Percentiles rank a stretch among this genome's conserved stretches.
Conservation (phyloP, 345 rosid genomes). For the Salix viminalis region DNA sequence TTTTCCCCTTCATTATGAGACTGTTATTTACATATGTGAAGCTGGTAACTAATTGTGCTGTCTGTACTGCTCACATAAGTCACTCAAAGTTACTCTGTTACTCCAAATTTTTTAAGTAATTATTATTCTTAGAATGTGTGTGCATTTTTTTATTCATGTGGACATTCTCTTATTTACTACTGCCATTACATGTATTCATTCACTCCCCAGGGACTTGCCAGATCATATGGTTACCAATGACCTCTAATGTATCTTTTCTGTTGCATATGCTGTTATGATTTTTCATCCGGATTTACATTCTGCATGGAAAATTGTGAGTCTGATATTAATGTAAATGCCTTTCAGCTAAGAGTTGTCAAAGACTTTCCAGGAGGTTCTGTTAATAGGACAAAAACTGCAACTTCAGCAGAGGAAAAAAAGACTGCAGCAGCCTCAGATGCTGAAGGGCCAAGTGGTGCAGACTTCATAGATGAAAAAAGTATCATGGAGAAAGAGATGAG, state of each 20-base stretch:
- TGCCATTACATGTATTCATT: neutral
- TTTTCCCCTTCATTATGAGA: neutral
- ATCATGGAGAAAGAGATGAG: slow-evolving; percentile 16
- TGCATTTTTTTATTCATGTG: neutral
- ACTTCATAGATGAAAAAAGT: slow-evolving; percentile 24
- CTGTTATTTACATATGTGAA: neutral
- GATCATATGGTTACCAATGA: neutral
- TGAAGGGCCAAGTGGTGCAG: slow-evolving; percentile 31
- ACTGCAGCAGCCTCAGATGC: slow-evolving; percentile 24
- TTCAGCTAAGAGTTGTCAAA: slow-evolving; percentile 53
- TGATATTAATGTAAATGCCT: slow-evolving; percentile 26
- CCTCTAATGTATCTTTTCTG: neutral
- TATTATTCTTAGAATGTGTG: neutral
- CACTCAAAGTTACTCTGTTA: neutral
- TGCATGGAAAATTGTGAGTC: slow-evolving; percentile 7
- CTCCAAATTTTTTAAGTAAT: neutral
- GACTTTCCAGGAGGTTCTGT: slow-evolving; percentile 45
- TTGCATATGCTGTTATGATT: neutral
- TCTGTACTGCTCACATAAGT: neutral
- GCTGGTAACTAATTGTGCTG: neutral
- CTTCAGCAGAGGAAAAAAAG: slow-evolving; percentile 34
- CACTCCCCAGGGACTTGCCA: neutral
- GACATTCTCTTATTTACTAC: neutral
- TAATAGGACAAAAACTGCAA: slow-evolving; percentile 28
- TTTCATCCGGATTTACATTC: neutral